phyloP scores from a whole-genome alignment of 1,139 yeast species.

The Debaryomyces robertsiae region DNA sequence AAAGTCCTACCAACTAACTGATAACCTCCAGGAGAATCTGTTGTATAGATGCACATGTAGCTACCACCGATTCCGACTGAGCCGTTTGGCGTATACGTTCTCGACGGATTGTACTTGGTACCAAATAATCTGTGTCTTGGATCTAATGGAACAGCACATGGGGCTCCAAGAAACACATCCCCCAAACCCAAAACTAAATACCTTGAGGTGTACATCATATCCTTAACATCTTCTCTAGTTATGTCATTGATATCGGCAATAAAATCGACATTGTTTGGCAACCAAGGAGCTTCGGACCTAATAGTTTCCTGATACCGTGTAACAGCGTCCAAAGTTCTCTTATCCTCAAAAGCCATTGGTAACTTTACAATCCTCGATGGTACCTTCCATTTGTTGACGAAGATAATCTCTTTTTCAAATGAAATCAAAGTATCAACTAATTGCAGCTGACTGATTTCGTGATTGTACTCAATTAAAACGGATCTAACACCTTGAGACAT shows the following conservation, averaged over 20 bases:
- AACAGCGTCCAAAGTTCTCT: conserved; percentile 85
- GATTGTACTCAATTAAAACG: conserved; percentile 81
- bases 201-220: conserved; percentile 84
- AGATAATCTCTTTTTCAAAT: conserved; percentile 72
- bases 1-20: conserved; percentile 95
- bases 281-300: conserved; percentile 93
- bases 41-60: conserved; percentile 97
- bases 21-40: conserved; percentile 99
- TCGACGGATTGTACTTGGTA: conserved; percentile 91
- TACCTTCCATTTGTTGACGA: conserved; percentile 81
- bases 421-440: conserved; percentile 66
- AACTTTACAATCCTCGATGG: conserved; percentile 78
- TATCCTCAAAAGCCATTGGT: conserved; percentile 97
- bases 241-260: conserved; percentile 85
- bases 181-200: conserved; percentile 94
- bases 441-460: conserved; percentile 59
- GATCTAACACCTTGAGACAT: conserved; percentile 98
- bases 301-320: conserved; percentile 91
- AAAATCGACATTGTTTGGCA: conserved; percentile 96
- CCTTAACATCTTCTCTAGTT: conserved; percentile 71
- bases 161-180: conserved; percentile 96
- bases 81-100: conserved; percentile 95
- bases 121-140: conserved; percentile 94
- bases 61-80: conserved; percentile 97
- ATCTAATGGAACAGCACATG: conserved; percentile 97